phyloP scores from a whole-genome alignment of 148 eudicot species.

The Camellia lanceoleosa region DNA sequence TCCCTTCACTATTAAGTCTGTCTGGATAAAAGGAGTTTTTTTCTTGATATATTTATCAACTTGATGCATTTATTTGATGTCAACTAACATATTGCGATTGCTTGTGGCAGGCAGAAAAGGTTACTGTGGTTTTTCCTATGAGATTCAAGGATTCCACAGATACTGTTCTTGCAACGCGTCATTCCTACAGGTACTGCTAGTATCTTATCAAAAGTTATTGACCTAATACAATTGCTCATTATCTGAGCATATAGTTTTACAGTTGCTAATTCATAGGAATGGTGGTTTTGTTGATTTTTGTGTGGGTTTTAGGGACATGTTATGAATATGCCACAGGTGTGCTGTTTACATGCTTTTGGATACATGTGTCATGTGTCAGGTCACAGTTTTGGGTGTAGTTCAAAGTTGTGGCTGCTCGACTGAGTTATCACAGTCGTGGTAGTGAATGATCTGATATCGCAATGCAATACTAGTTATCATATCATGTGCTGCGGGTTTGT shows the following conservation, averaged over 20 bases:
- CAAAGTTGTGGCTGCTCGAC: neutral
- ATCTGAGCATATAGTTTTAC: neutral
- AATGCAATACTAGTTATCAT: neutral
- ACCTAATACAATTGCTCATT: neutral
- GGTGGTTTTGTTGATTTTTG: neutral
- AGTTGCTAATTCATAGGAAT: slow-evolving; percentile 8
- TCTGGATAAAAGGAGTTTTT: neutral
- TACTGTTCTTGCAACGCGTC: slow-evolving; percentile 74
- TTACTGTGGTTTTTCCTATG: slow-evolving; percentile 87
- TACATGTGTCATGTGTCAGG: neutral
- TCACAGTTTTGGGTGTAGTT: neutral
- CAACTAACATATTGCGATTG: slow-evolving; percentile 14
- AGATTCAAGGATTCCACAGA: slow-evolving; percentile 88
- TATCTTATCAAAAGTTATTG: neutral
- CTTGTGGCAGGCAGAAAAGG: slow-evolving; percentile 69
- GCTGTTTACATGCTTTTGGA: neutral
- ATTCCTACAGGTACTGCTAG: slow-evolving; percentile 74
- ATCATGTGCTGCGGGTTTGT: neutral
- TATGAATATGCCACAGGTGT: neutral
- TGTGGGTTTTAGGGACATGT: neutral
- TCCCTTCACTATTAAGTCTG: neutral
- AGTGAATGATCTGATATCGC: neutral
- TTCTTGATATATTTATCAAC: neutral
- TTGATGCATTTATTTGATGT: neutral
- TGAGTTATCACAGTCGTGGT: neutral